These are phyloP conservation scores for Plantago ovata DNA, from an alignment of 257 asterid species.

Conservation along the genomic window DNA sequence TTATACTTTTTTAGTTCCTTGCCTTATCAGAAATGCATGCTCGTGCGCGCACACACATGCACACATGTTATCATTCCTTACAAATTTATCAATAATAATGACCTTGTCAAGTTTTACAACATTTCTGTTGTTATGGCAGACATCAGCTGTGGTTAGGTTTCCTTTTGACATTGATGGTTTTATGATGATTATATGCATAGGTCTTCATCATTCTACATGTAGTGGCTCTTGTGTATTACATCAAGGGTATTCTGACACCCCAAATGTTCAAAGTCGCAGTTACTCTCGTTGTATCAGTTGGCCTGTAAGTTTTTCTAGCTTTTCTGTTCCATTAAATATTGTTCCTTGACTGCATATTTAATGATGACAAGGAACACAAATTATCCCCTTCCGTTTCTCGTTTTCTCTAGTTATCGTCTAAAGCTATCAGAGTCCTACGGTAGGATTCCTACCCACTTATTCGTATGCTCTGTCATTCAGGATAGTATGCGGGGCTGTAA, in stretches of 20 bases:
- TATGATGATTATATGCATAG: constrained; percentile 41
- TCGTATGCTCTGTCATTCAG: constrained; percentile 36
- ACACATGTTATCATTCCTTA: background rate
- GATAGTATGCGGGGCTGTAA: constrained; percentile 63
- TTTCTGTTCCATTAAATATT: constrained; percentile 16
- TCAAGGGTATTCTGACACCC: constrained; percentile 87
- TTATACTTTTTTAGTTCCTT: background rate
- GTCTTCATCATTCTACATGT: constrained; percentile 88
- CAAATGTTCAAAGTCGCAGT: constrained; percentile 97
- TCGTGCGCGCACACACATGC: background rate
- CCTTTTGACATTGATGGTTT: background rate
- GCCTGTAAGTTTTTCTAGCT: constrained; percentile 60
- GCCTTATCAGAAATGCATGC: too few relatives aligned
- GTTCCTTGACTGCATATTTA: background rate
- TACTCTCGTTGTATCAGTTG: constrained; percentile 76
- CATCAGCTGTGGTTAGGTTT: too few relatives aligned
- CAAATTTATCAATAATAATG: constrained; percentile 8
- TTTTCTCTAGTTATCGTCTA: too few relatives aligned
- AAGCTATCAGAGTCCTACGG: too few relatives aligned
- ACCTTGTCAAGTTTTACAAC: constrained; percentile 4
- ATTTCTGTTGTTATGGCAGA: constrained; percentile 7
- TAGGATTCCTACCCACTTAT: too few relatives aligned
- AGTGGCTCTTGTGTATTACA: constrained; percentile 85
- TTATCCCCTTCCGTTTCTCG: background rate
- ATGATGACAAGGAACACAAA: constrained; percentile 10